phyloP scores from a whole-genome alignment of 2,329 filamentous ascomycete species.

The Gliomastix tumulicola region DNA sequence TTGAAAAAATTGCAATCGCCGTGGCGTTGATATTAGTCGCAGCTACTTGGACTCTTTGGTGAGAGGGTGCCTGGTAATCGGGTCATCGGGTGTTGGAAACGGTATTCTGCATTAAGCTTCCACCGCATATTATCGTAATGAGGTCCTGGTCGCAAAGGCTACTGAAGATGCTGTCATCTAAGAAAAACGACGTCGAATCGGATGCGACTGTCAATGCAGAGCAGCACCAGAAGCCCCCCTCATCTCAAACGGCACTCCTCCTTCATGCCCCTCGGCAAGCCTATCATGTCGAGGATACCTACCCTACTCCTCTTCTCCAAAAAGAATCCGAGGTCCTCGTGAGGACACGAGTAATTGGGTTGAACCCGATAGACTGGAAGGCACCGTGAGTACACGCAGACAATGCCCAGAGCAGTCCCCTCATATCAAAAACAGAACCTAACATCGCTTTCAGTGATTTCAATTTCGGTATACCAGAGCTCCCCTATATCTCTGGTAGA shows the following conservation, averaged over 20 bases:
- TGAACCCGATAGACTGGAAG: constrained; percentile 76
- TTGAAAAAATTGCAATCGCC: too few relatives aligned
- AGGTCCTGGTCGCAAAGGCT: too few relatives aligned
- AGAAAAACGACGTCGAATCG: too few relatives aligned
- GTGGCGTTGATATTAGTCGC: too few relatives aligned
- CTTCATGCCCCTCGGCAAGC: constrained; percentile 41
- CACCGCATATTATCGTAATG: too few relatives aligned
- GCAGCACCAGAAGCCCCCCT: too few relatives aligned
- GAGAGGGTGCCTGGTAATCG: too few relatives aligned
- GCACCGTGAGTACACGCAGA: constrained; percentile 46
- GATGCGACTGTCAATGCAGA: too few relatives aligned
- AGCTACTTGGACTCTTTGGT: too few relatives aligned
- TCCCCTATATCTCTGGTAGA: constrained; percentile 63
- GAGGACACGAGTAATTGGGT: constrained; percentile 56
- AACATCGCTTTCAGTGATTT: constrained; percentile 44
- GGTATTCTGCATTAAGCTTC: too few relatives aligned
- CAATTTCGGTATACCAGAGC: constrained; percentile 59
- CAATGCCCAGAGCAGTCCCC: not conserved
- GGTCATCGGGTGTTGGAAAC: too few relatives aligned
- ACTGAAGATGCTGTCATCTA: too few relatives aligned
- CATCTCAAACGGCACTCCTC: constrained; percentile 43
- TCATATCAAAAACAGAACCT: not conserved
- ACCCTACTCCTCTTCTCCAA: constrained; percentile 28
- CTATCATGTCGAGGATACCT: constrained; percentile 38
- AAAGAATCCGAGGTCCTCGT: constrained; percentile 56